Conservation (phyloP, 441 rosid species). For the Jatropha multifida region DNA sequence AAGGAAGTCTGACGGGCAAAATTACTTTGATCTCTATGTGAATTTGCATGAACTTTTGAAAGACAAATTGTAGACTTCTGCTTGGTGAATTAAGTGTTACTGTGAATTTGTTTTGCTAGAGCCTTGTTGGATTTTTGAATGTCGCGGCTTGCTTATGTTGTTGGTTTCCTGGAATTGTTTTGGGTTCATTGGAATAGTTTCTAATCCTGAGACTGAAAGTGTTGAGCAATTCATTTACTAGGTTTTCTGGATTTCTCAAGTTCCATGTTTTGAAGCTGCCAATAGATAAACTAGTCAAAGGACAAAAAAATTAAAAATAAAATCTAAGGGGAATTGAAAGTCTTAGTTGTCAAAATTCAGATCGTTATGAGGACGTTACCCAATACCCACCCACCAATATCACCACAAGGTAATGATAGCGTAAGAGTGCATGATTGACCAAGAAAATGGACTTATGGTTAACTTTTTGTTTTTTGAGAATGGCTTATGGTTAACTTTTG, state of each 20-base stretch:
- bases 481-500: too few species aligned
- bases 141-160: neutral
- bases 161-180: neutral
- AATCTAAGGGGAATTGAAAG: too few species aligned
- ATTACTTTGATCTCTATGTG: constrained; percentile 16
- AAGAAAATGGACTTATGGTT: too few species aligned
- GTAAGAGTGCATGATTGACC: too few species aligned
- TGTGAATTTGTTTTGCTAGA: constrained; percentile 17
- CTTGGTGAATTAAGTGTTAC: constrained; percentile 10
- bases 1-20: constrained; percentile 22
- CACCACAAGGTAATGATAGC: neutral
- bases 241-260: neutral
- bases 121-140: neutral
- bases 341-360: neutral
- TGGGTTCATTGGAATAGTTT: neutral
- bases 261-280: neutral
- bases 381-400: neutral
- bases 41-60: constrained; percentile 15
- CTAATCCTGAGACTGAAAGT: neutral
- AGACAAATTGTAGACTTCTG: constrained; percentile 5
- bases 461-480: too few species aligned
- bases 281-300: too few species aligned
- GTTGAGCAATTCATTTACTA: too few species aligned
- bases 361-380: neutral
- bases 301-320: neutral